These are phyloP conservation scores for Pseudocercospora musae DNA, from an alignment of 2,329 filamentous ascomycete genomes.

Conservation along the genomic window DNA sequence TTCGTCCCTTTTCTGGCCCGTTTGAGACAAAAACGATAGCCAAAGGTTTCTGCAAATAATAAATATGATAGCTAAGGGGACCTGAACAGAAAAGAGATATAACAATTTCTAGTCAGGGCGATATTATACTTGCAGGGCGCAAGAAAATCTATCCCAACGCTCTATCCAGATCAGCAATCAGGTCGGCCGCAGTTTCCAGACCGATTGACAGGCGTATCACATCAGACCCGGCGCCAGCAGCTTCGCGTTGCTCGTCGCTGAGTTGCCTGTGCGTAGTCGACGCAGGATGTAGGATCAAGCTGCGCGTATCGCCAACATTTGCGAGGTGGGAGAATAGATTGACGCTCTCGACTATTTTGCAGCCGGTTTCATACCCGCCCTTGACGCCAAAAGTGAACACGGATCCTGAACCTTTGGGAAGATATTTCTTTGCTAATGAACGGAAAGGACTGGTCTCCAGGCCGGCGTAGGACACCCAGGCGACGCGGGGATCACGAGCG, in stretches of 20 bases:
- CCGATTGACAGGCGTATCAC: conserved; percentile 17
- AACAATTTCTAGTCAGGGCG: neutral
- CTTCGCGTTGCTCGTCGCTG: conserved; percentile 18
- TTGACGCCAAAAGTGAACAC: conserved; percentile 20
- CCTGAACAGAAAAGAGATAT: neutral
- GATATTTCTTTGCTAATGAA: conserved; percentile 10
- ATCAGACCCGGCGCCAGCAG: conserved; percentile 16
- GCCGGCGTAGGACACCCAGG: conserved; percentile 19
- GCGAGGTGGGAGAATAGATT: conserved; percentile 18
- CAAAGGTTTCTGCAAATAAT: too few species aligned
- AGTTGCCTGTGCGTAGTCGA: conserved; percentile 20
- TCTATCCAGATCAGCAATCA: conserved; percentile 18
- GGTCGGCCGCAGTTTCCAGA: conserved; percentile 16
- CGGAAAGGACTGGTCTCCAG: conserved; percentile 11
- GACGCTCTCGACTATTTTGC: conserved; percentile 17
- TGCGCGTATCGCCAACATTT: conserved; percentile 19
- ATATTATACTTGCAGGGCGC: too few species aligned
- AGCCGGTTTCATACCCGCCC: conserved; percentile 14
- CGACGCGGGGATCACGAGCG: conserved; percentile 10
- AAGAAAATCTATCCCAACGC: conserved; percentile 14
- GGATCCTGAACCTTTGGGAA: conserved; percentile 14
- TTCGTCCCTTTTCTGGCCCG: too few species aligned
- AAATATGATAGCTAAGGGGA: neutral
- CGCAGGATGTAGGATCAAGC: conserved; percentile 17
- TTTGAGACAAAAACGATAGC: too few species aligned